Conservation (phyloP, 352 stramenopile species). For the Phytophthora brassicae region DNA sequence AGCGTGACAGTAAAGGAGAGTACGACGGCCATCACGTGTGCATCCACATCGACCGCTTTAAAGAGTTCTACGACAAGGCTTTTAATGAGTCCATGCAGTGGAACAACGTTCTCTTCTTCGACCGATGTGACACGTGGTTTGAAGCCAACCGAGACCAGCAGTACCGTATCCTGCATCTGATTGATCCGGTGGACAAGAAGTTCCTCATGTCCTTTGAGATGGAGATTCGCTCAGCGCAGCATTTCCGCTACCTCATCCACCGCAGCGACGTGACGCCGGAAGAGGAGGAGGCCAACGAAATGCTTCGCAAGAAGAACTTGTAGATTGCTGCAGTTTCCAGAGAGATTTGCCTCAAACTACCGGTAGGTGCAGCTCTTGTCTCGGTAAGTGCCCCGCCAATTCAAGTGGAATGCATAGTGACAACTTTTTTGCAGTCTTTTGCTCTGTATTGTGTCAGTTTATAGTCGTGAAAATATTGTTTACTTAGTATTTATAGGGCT, state of each 20-base stretch:
- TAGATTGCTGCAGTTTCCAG: constrained; percentile 28
- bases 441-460: background rate
- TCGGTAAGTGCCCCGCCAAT: constrained; percentile 20
- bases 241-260: constrained; percentile 72
- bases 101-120: constrained; percentile 77
- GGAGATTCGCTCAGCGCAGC: constrained; percentile 68
- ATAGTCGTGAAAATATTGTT: background rate
- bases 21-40: constrained; percentile 79
- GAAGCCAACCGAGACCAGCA: constrained; percentile 69
- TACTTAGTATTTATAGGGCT: constrained; percentile 28
- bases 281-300: constrained; percentile 53
- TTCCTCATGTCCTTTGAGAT: constrained; percentile 71
- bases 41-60: constrained; percentile 73
- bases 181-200: constrained; percentile 63
- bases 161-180: constrained; percentile 69
- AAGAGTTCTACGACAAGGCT: constrained; percentile 62
- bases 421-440: constrained; percentile 8
- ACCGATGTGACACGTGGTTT: constrained; percentile 67
- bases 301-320: constrained; percentile 61
- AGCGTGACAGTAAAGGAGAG: constrained; percentile 55
- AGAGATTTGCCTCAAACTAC: constrained; percentile 15
- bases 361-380: constrained; percentile 16
- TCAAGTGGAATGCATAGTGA: constrained; percentile 29
- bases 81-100: constrained; percentile 63
- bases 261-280: constrained; percentile 52